Evolutionary conservation across 805 yeast genomes (phyloP), one percentile per base, ranked within the genome.

Genomic region (Peterozyma toletana): DNA sequence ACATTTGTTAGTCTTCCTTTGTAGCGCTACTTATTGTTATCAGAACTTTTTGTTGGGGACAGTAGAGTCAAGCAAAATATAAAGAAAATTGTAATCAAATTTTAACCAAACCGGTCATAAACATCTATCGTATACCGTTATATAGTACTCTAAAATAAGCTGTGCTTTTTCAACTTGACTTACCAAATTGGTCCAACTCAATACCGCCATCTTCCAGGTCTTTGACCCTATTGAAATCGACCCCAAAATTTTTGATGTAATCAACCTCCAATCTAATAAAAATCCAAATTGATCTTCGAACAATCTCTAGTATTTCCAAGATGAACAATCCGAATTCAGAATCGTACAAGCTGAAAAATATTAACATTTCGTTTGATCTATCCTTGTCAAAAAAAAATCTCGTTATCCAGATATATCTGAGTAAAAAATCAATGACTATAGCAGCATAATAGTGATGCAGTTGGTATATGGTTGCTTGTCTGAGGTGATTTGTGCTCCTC

Each of bases 271-370:
- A 64, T 55, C 93, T 83, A 57, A 91, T 67, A 48, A 86, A 74
- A 36, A 89, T 77, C 99, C 99, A 93, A 41, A 88, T 63, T 79
- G 90, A 86, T 57, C 99, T 74, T 63, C 99, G 73, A 9, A 82
- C 51, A 6, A 93, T 68, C 58, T 93, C 99, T 42, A 90, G 62
- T 3, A 77, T 51, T 55, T 90, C 93, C 44, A 87, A 65, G 10
- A 75, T 62, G 49, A 85, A 83, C 45, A 80, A 73, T 1, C 93
- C 90, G 27, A 70, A 60, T 50, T 76, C 85, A 18, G 75, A 69
- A 18, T 63, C 62, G 38, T 56, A 59, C 33, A 65, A 47, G 6
- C 52, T 49, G 41, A 56, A 58, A 18, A 52, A 46, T 13, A 42
- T 46, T 2, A 51, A 44, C 2, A 48, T 48, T 3, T 44, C 53